Conservation (phyloP, 2,329 filamentous ascomycete species). For the Xylariaceae sp. region DNA sequence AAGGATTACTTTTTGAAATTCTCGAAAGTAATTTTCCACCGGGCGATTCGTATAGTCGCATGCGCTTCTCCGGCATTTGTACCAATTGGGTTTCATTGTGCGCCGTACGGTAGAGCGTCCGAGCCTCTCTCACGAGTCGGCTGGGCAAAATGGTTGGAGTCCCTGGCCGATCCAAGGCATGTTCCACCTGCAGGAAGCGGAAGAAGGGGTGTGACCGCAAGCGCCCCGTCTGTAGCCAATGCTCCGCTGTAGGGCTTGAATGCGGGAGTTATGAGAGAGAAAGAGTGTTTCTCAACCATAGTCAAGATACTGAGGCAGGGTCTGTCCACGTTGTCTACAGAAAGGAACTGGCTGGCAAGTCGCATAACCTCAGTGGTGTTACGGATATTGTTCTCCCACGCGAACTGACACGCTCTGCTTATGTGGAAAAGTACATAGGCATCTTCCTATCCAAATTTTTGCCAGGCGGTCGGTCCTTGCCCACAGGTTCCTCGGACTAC, state of each 20-base stretch:
- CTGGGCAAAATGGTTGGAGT: conserved; percentile 27
- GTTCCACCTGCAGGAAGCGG: conserved; percentile 25
- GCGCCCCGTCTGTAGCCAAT: conserved; percentile 25
- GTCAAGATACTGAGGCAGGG: conserved; percentile 16
- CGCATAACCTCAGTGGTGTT: neutral
- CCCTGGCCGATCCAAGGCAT: conserved; percentile 29
- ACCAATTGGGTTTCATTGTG: neutral
- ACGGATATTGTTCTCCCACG: conserved; percentile 14
- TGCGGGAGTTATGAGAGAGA: conserved; percentile 28
- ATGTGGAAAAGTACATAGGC: conserved; percentile 27
- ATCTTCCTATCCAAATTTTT: conserved; percentile 26
- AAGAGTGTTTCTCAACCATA: conserved; percentile 26
- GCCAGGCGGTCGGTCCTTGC: conserved; percentile 1
- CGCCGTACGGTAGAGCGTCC: neutral
- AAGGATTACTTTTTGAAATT: too few relatives aligned
- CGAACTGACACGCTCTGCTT: conserved; percentile 19
- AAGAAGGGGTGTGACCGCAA: conserved; percentile 28
- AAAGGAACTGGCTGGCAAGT: neutral
- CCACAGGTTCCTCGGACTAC: neutral
- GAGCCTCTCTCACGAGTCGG: neutral
- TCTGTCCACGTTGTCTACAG: conserved; percentile 20
- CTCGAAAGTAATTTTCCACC: too few relatives aligned
- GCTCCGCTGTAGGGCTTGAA: conserved; percentile 18
- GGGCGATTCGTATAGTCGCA: too few relatives aligned
- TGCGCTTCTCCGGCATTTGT: too few relatives aligned